These are phyloP conservation scores for Metschnikowia aberdeeniae DNA, from an alignment of 805 yeast species.

Conservation along the genomic window DNA sequence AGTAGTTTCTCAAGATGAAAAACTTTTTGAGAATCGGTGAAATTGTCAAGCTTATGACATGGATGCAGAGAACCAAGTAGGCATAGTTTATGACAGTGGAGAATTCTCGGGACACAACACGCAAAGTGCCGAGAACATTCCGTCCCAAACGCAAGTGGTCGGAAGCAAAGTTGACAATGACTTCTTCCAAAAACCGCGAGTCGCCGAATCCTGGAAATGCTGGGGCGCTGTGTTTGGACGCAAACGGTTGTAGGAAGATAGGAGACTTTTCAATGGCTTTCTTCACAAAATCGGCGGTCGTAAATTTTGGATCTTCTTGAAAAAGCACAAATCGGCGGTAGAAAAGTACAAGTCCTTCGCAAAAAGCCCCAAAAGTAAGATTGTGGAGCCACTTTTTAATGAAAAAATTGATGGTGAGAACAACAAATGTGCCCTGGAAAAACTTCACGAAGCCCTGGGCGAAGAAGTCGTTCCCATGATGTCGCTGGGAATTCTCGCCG, in stretches of 20 bases:
- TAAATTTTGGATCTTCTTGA: neutral
- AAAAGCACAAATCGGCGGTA: neutral
- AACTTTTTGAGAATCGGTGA: constrained; percentile 16
- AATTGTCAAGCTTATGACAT: constrained; percentile 22
- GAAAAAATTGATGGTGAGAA: constrained; percentile 20
- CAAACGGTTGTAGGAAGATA: neutral
- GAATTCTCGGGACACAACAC: constrained; percentile 12
- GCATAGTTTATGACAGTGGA: constrained; percentile 16
- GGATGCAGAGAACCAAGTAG: constrained; percentile 24
- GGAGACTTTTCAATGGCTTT: constrained; percentile 4
- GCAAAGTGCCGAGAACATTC: constrained; percentile 3
- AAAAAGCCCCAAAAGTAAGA: neutral
- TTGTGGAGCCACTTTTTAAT: constrained; percentile 9
- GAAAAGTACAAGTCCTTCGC: neutral
- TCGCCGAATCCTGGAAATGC: neutral
- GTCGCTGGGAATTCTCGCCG: constrained; percentile 7
- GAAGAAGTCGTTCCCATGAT: constrained; percentile 4
- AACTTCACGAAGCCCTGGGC: constrained; percentile 18
- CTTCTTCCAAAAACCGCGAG: neutral
- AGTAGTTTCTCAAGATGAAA: constrained; percentile 18
- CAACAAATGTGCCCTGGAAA: constrained; percentile 17
- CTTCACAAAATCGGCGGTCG: neutral
- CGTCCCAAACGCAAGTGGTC: constrained; percentile 7
- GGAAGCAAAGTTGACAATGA: neutral
- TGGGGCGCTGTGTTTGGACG: neutral